These are phyloP conservation scores for Bocquillonia castaneifolia DNA, from an alignment of 441 rosid genomes.

Conservation along the genomic window DNA sequence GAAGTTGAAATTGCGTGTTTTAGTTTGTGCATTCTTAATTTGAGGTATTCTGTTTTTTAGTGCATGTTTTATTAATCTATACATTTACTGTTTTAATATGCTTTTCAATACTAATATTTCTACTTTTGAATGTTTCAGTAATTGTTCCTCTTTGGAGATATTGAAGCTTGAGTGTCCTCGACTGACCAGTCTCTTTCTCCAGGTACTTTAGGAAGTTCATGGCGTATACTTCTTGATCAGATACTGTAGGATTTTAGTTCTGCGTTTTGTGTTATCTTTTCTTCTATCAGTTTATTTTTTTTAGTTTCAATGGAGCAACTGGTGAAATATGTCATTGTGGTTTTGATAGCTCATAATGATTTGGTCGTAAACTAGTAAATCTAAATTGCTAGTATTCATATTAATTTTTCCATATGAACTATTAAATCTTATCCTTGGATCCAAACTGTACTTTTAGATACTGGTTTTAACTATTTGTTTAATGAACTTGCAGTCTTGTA, in stretches of 20 bases:
- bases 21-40: conserved; percentile 66
- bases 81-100: neutral
- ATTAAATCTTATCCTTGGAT: neutral
- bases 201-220: conserved; percentile 38
- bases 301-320: neutral
- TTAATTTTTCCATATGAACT: neutral
- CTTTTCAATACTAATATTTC: conserved; percentile 12
- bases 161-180: conserved; percentile 79
- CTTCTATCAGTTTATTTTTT: neutral
- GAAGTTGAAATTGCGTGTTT: conserved; percentile 78
- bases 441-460: neutral
- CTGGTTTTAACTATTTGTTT: conserved; percentile 12
- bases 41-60: conserved; percentile 47
- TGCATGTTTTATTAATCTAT: neutral
- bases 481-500: conserved; percentile 54
- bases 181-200: conserved; percentile 88
- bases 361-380: neutral
- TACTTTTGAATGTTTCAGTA: conserved; percentile 39
- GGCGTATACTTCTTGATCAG: neutral
- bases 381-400: neutral
- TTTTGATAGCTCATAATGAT: neutral
- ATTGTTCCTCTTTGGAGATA: conserved; percentile 77
- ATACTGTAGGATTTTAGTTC: conserved; percentile 2
- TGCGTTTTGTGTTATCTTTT: neutral
- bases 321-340: neutral